Percentiles rank a stretch among this genome's conserved stretches.
These are phyloP conservation scores for Hordeum marinum DNA, from an alignment of 176 grass and related monocot species.

Conservation along the genomic window DNA sequence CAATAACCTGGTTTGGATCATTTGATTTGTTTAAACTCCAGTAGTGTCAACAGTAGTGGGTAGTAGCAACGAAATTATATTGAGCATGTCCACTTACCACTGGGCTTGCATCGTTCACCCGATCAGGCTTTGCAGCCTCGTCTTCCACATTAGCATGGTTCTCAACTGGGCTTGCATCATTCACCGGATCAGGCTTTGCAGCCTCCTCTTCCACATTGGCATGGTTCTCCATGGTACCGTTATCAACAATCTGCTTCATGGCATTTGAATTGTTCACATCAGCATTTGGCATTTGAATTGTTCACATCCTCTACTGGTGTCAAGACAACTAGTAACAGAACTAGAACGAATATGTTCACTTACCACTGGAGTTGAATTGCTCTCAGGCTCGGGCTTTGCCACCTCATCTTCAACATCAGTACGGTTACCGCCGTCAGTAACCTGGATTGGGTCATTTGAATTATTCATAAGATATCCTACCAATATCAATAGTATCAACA, in stretches of 20 bases:
- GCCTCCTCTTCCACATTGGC: constrained; percentile 6
- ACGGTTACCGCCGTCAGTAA: constrained; percentile 1
- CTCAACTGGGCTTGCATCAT: not conserved
- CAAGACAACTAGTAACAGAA: not conserved
- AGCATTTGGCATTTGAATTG: not conserved
- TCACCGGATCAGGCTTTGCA: not conserved
- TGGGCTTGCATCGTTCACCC: not conserved
- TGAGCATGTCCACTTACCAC: not conserved
- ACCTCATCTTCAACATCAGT: not conserved
- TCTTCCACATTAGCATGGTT: not conserved
- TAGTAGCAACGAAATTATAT: not conserved
- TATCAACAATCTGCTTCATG: not conserved
- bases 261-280: not conserved
- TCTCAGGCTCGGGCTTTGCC: not conserved
- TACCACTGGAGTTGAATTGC: not conserved
- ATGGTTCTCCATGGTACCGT: constrained; percentile 12
- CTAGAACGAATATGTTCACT: not conserved
- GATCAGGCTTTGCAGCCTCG: not conserved
- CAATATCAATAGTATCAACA: constrained; percentile 3
- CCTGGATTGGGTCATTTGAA: constrained; percentile 6
- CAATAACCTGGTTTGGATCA: constrained; percentile 3
- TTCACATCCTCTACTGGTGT: not conserved
- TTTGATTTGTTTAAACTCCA: not conserved
- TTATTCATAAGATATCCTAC: constrained; percentile 5
- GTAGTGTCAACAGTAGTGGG: not conserved